A percentile compares a stretch with the other conserved stretches of the same genome.
phyloP scores from a whole-genome alignment of 805 yeast species.

The Sugiyamaella lignohabitans region DNA sequence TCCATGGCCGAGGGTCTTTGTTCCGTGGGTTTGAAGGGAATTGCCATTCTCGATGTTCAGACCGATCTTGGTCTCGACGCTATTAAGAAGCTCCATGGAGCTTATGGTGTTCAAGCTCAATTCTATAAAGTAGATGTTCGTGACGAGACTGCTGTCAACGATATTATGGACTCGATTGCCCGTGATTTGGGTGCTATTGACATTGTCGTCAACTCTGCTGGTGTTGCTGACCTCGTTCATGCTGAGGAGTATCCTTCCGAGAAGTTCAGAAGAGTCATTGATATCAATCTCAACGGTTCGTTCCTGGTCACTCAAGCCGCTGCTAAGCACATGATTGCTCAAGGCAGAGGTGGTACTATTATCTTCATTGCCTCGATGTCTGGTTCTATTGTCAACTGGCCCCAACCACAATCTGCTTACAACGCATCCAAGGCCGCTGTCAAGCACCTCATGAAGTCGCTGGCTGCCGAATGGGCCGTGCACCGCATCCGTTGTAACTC shows the following conservation, averaged over 20 bases:
- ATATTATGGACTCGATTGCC: constrained; percentile 46
- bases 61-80: constrained; percentile 58
- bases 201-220: constrained; percentile 57
- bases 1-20: constrained; percentile 56
- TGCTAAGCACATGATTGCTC: constrained; percentile 57
- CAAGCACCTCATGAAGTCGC: constrained; percentile 57
- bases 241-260: constrained; percentile 62
- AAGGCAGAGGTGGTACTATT: constrained; percentile 49
- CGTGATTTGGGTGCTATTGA: constrained; percentile 50
- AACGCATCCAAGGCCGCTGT: constrained; percentile 72
- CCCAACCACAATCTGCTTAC: constrained; percentile 65
- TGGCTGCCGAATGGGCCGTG: constrained; percentile 70
- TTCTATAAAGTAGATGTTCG: constrained; percentile 61
- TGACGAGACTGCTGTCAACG: constrained; percentile 43
- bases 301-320: constrained; percentile 61
- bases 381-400: constrained; percentile 64
- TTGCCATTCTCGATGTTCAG: constrained; percentile 49
- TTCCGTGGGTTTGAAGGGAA: constrained; percentile 48
- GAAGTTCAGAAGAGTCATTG: constrained; percentile 57
- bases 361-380: constrained; percentile 67
- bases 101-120: constrained; percentile 52
- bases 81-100: constrained; percentile 46
- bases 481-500: constrained; percentile 61
- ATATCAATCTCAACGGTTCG: constrained; percentile 61
- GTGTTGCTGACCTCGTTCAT: constrained; percentile 61